Evolutionary conservation across 352 stramenopile species (phyloP).

Genomic region (Salisapilia sapeloensis): DNA sequence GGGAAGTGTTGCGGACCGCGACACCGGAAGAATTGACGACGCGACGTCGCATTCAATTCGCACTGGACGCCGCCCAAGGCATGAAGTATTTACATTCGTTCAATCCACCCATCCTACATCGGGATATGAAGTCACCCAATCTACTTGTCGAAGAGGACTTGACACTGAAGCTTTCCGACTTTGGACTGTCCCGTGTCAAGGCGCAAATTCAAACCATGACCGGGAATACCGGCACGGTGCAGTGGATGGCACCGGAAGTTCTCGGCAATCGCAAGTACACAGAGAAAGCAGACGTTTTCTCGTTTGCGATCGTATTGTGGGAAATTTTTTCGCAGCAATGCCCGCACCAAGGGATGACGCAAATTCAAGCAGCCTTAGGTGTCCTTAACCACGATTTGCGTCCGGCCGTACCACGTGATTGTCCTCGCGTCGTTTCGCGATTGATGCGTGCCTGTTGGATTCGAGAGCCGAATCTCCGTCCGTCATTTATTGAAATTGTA

Average conservation of each 20-base stretch:
- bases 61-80: constrained; percentile 56
- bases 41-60: constrained; percentile 26
- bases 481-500: constrained; percentile 52
- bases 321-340: constrained; percentile 84
- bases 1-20: constrained; percentile 64
- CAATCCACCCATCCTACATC: constrained; percentile 72
- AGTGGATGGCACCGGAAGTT: constrained; percentile 80
- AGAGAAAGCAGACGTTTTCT: constrained; percentile 88
- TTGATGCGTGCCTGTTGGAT: constrained; percentile 71
- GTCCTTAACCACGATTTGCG: constrained; percentile 69
- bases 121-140: constrained; percentile 85
- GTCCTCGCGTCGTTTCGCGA: constrained; percentile 46
- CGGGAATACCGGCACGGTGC: constrained; percentile 78
- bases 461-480: constrained; percentile 43
- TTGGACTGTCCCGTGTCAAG: constrained; percentile 84
- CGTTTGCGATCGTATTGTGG: constrained; percentile 88
- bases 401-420: constrained; percentile 34
- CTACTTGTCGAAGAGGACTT: constrained; percentile 71
- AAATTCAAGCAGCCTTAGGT: constrained; percentile 68
- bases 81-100: constrained; percentile 84
- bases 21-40: constrained; percentile 5
- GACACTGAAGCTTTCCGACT: constrained; percentile 85
- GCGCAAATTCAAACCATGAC: constrained; percentile 86
- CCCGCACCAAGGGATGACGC: constrained; percentile 82
- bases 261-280: constrained; percentile 85